phyloP scores from a whole-genome alignment of 2,329 filamentous ascomycete species.

The Arachnopeziza araneosa region DNA sequence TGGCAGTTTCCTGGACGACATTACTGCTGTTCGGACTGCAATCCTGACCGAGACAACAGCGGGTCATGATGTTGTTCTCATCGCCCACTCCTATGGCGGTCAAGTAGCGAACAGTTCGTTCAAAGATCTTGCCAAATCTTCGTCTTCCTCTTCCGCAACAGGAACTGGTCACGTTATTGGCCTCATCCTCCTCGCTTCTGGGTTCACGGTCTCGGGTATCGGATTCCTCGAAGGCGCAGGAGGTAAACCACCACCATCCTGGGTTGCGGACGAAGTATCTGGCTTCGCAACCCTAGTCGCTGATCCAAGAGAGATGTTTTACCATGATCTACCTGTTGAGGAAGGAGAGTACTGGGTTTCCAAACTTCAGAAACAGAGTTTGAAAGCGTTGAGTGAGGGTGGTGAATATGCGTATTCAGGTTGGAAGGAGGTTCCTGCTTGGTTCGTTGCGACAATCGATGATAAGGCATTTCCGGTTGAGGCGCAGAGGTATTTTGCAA shows the following conservation, averaged over 20 bases:
- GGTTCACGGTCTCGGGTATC: slow-evolving; percentile 32
- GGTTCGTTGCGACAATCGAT: slow-evolving; percentile 36
- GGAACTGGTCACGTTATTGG: slow-evolving; percentile 33
- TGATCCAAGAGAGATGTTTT: slow-evolving; percentile 35
- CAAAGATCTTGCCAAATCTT: slow-evolving; percentile 32
- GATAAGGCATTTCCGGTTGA: slow-evolving; percentile 35
- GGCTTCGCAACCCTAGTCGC: slow-evolving; percentile 34
- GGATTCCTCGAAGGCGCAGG: slow-evolving; percentile 35
- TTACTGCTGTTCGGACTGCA: slow-evolving; percentile 31
- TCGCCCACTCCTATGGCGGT: slow-evolving; percentile 42
- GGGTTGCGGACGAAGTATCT: slow-evolving; percentile 29
- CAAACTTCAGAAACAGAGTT: slow-evolving; percentile 34
- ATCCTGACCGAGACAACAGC: slow-evolving; percentile 31
- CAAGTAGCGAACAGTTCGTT: slow-evolving; percentile 34
- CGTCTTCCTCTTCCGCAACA: slow-evolving; percentile 8
- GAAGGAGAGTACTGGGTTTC: slow-evolving; percentile 37
- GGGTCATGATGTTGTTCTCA: slow-evolving; percentile 36
- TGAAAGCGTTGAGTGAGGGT: slow-evolving; percentile 37
- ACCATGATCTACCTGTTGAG: slow-evolving; percentile 38
- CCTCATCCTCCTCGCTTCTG: slow-evolving; percentile 34
- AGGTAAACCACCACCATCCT: slow-evolving; percentile 34
- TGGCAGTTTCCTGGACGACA: slow-evolving; percentile 33
- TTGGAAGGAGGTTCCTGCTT: slow-evolving; percentile 26
- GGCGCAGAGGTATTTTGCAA: slow-evolving; percentile 33
- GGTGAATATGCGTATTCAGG: slow-evolving; percentile 28